Percentiles rank a stretch among this genome's conserved stretches.
Evolutionary conservation across 768 basidiomycete genomes (phyloP).

Genomic region (Russula sp.): DNA sequence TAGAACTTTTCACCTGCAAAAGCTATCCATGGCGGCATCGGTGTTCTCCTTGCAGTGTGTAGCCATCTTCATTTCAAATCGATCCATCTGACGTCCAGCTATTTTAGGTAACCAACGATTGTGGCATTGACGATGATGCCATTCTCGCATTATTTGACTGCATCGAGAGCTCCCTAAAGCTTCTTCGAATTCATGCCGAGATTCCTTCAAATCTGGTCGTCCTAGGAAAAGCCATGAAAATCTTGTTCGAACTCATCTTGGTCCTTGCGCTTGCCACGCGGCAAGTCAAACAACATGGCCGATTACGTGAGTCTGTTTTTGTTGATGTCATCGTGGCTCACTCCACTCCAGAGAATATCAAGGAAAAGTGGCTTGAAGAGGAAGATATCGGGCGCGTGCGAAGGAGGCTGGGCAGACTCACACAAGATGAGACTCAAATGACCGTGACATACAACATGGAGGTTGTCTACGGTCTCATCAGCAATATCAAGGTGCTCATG

Average conservation of each 20-base stretch:
- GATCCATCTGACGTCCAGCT: background rate
- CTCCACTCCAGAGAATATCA: background rate
- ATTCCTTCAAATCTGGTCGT: slow-evolving; percentile 9
- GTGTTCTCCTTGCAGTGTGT: slow-evolving; percentile 15
- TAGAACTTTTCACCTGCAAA: slow-evolving; percentile 13
- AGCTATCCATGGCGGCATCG: background rate
- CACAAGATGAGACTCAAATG: slow-evolving; percentile 6
- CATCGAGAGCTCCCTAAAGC: slow-evolving; percentile 4
- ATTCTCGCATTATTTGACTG: slow-evolving; percentile 8
- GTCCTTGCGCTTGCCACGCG: slow-evolving; percentile 13
- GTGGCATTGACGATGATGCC: background rate
- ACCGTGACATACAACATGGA: slow-evolving; percentile 6
- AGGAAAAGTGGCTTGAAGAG: background rate
- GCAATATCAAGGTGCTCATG: slow-evolving; percentile 5
- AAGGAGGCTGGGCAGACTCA: slow-evolving; percentile 15
- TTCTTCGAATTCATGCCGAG: background rate
- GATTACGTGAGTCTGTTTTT: slow-evolving; percentile 11
- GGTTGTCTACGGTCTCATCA: slow-evolving; percentile 10
- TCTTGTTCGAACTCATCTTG: slow-evolving; percentile 6
- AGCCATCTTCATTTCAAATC: background rate
- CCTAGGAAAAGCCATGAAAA: slow-evolving; percentile 14
- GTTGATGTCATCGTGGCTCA: slow-evolving; percentile 2
- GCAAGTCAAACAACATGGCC: background rate
- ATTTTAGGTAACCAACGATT: background rate
- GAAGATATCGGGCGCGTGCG: background rate